Base-by-base conservation (phyloP, 768 basidiomycete genomes). In the Lentinula raphanica region DNA sequence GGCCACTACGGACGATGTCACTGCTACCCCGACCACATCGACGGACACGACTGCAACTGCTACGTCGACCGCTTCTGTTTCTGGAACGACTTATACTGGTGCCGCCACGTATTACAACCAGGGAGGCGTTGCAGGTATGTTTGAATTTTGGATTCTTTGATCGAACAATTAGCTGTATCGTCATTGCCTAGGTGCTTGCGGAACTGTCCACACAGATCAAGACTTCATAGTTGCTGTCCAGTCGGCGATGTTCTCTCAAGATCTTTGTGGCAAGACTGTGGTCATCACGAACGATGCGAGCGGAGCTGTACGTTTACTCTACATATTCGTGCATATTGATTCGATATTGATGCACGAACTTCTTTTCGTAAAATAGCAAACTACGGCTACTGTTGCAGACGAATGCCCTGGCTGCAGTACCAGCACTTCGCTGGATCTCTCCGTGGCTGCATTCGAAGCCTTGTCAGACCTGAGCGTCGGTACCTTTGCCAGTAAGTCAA, bases 111-210 rank as follows among this genome's bases (percentile, higher is more conserved):
- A 70, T 69, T 92, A 79, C 76, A 81, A 76, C 72, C 90, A 92
- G 76, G 72, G 81, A 48, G 88, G 88, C 45, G 76, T 76, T 42
- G 76, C 89, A 5, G 94, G 94, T 97, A 94, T 70, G 94, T 93
- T 28, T 66, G 54, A 1, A 28, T 17, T 21, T 46, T 54, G 2
- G 2, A 6, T 6, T 8, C 1, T 6, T 49, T 1, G 32, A 13
- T 35, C 1, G 12, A 44, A n/a, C 19, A 12, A n/a, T 21, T 9
- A 4, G 12, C 28, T 28, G 15, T 6, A 19, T 32, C 38, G 21
- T 38, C 9, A 23, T 39, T 32, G 27, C 29, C 9, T 36, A 40
- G 23, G 27, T n/a, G 28, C 27, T 49, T 19, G 32, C 21, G 31
- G 27, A 45, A 63, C 55, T 29, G 65, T 73, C 32, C 69, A 84